These are phyloP conservation scores for Candida verbasci DNA, from an alignment of 805 yeast genomes.

Conservation along the genomic window DNA sequence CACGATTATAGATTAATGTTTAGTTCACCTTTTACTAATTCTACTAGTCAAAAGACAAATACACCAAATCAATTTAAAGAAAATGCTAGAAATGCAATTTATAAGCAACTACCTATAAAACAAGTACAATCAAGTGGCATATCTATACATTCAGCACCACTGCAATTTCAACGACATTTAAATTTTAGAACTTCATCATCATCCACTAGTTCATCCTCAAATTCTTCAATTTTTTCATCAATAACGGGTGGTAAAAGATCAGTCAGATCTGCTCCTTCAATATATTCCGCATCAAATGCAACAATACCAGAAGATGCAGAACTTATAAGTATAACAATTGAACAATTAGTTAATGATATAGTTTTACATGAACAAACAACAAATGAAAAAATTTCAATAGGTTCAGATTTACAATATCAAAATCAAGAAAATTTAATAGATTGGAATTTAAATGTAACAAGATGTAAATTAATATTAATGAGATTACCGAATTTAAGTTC, in stretches of 20 bases:
- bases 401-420: conserved; percentile 37
- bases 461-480: conserved; percentile 42
- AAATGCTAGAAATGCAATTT: conserved; percentile 40
- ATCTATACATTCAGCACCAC: conserved; percentile 39
- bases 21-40: conserved; percentile 25
- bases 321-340: conserved; percentile 38
- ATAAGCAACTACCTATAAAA: conserved; percentile 31
- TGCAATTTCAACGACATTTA: conserved; percentile 17
- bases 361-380: conserved; percentile 32
- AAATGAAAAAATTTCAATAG: conserved; percentile 33
- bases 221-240: conserved; percentile 34
- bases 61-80: conserved; percentile 40
- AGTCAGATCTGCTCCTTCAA: conserved; percentile 40
- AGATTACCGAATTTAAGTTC: conserved; percentile 35
- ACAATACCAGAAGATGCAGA: conserved; percentile 44
- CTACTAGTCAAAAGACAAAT: conserved; percentile 18
- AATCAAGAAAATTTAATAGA: conserved; percentile 40
- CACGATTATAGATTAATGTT: conserved; percentile 17
- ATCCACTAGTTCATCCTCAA: conserved; percentile 21
- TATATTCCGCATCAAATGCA: conserved; percentile 38
- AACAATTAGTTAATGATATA: conserved; percentile 40
- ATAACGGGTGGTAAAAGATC: conserved; percentile 23
- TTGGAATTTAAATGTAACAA: conserved; percentile 49
- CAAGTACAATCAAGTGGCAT: conserved; percentile 20
- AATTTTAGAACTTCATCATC: conserved; percentile 15